Evolutionary conservation across 2,329 filamentous ascomycete genomes (phyloP).

Genomic region (Periconia macrospinosa): DNA sequence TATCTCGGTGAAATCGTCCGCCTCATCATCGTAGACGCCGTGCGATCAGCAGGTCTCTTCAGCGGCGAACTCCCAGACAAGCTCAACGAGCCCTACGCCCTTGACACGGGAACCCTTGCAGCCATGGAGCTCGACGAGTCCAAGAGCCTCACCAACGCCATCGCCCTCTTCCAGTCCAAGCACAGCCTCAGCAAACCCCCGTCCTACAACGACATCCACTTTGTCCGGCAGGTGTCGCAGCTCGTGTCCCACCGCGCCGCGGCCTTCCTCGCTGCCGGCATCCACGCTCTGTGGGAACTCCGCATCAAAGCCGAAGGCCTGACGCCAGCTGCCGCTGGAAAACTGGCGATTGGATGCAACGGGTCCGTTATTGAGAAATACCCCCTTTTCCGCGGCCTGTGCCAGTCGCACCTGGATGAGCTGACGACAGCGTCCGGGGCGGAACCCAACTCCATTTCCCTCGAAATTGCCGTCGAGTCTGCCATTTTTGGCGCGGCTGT

Average conservation of each 20-base stretch:
- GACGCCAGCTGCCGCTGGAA: conserved; percentile 35
- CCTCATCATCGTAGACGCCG: conserved; percentile 62
- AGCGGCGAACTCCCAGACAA: conserved; percentile 58
- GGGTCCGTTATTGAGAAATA: conserved; percentile 81
- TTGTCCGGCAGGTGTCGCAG: conserved; percentile 56
- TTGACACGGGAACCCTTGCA: conserved; percentile 63
- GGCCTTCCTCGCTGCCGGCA: conserved; percentile 63
- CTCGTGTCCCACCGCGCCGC: conserved; percentile 62
- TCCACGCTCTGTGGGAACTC: conserved; percentile 64
- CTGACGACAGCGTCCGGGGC: conserved; percentile 51
- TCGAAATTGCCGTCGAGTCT: conserved; percentile 73
- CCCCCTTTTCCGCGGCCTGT: conserved; percentile 64
- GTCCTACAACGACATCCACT: conserved; percentile 54
- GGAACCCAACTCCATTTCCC: conserved; percentile 53
- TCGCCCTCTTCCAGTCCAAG: conserved; percentile 53
- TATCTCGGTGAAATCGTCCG: conserved; percentile 67
- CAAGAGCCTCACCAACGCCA: conserved; percentile 42
- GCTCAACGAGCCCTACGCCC: conserved; percentile 58
- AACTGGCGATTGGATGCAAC: conserved; percentile 68
- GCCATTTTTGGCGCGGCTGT: conserved; percentile 76
- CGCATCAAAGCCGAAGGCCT: conserved; percentile 54
- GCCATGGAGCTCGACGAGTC: conserved; percentile 56
- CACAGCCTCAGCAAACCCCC: conserved; percentile 53
- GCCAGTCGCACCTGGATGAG: conserved; percentile 65
- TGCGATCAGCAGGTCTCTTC: conserved; percentile 59